Evolutionary conservation across 1,139 yeast species (phyloP), one percentile per base, ranked within the genome.

Genomic region (Yarrowia galli): DNA sequence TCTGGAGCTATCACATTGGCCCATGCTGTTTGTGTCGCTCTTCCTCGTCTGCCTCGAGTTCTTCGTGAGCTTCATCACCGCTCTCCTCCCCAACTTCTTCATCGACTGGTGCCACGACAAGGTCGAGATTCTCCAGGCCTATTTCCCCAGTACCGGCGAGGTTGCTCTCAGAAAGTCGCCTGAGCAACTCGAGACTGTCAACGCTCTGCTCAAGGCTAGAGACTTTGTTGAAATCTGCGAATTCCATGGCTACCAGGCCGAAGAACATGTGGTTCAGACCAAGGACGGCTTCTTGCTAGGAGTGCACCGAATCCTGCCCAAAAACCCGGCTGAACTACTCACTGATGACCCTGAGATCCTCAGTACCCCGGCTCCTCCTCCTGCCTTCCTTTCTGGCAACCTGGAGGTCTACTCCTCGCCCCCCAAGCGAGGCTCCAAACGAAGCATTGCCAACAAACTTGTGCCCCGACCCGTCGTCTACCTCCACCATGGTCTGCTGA

Each of bases 401-500:
- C 51, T 58, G 10, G 51, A 58, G 32, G 42, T 58, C 32, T 58
- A 58, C 56, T 61, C 66, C 23, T 61, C 66, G 15, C 66, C 54
- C 7, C 56, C 46, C 2, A 61, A 36, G 15, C 32, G 66, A 35
- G 66, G 66, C 5, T 12, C 45, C n/a, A 8, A 18, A 23, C 36
- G 25, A 3, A 40, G 2, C 15, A 25, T 40, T 7, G 22, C 38
- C n/a, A 25, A 46, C 13, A 54, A 54, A 28, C 36, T 54, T 23
- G n/a, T 15, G 9, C 23, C 61, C 36, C 12, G 82, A 68, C 83
- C 83, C 0, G 88, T 89, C 2, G 89, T 90, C 0, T 93, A 91
- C 74, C 81, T 93, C 67, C 98, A 93, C 74, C 98, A 93, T 76
- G 98, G 98, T 0, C 81, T 93, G 68, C 82, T 93, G 71, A 93